Conservation (phyloP, 169 alveolate genomes). For the Plasmodium falciparum region DNA sequence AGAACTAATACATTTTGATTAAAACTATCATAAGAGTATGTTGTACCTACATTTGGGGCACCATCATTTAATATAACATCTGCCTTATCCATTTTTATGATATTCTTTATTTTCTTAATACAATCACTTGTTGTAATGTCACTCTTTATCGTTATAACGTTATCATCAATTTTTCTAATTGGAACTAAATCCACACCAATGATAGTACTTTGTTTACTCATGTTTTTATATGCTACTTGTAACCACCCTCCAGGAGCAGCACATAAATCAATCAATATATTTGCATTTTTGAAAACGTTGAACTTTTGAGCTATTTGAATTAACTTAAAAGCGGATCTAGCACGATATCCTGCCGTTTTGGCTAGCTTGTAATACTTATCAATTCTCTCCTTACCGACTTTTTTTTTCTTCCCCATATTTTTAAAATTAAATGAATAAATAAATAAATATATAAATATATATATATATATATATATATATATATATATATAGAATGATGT, state of each 20-base stretch:
- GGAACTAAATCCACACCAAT: slow-evolving; percentile 99
- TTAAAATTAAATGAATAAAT: neutral
- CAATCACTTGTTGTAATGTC: slow-evolving; percentile 92
- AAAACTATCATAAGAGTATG: slow-evolving; percentile 98
- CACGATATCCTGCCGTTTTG: slow-evolving; percentile 98
- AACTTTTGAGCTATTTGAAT: slow-evolving; percentile 97
- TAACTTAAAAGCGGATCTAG: slow-evolving; percentile 99
- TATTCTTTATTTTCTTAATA: slow-evolving; percentile 74
- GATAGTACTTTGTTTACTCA: slow-evolving; percentile 95
- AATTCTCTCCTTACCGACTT: slow-evolving; percentile 93
- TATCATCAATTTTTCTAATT: slow-evolving; percentile 96
- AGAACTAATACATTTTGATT: slow-evolving; percentile 96
- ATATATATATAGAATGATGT: too few species aligned
- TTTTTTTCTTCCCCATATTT: slow-evolving; percentile 89
- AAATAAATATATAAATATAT: neutral
- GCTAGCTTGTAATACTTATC: slow-evolving; percentile 98
- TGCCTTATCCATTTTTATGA: slow-evolving; percentile 91
- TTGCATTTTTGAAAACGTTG: slow-evolving; percentile 89
- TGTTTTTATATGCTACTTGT: slow-evolving; percentile 94
- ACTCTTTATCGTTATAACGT: slow-evolving; percentile 94
- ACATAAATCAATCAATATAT: slow-evolving; percentile 97
- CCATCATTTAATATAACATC: slow-evolving; percentile 99
- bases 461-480: neutral
- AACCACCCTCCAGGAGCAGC: slow-evolving; percentile 99
- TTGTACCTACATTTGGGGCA: slow-evolving; percentile 99